Conservation (phyloP, 2,329 filamentous ascomycete species). For the Fusarium zealandicum region DNA sequence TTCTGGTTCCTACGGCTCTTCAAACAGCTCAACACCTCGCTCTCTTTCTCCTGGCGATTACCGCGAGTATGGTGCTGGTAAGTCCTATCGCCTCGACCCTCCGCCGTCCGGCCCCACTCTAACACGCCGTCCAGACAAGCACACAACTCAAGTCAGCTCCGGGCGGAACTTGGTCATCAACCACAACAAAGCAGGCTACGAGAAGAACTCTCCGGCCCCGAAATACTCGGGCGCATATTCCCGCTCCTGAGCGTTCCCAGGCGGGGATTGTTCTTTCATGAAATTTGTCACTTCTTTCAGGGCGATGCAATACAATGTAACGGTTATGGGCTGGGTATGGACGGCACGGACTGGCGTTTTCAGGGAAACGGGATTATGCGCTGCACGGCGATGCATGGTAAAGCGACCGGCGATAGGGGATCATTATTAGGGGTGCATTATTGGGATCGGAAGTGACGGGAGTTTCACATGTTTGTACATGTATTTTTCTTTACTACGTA, state of each 20-base stretch:
- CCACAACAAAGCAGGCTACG: slow-evolving; percentile 43
- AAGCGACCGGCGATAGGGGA: slow-evolving; percentile 17
- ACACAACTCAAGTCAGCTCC: slow-evolving; percentile 36
- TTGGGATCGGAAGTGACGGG: slow-evolving; percentile 12
- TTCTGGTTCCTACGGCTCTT: slow-evolving; percentile 40
- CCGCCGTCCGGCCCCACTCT: slow-evolving; percentile 23
- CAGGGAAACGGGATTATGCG: slow-evolving; percentile 16
- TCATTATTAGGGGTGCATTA: slow-evolving; percentile 5
- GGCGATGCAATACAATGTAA: slow-evolving; percentile 21
- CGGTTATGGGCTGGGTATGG: slow-evolving; percentile 25
- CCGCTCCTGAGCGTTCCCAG: background rate
- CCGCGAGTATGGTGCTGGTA: slow-evolving; percentile 46
- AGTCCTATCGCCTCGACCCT: slow-evolving; percentile 27
- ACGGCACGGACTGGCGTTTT: slow-evolving; percentile 37
- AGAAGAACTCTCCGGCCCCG: slow-evolving; percentile 44
- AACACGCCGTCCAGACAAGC: slow-evolving; percentile 36
- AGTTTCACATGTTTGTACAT: slow-evolving; percentile 12
- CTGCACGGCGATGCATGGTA: slow-evolving; percentile 30
- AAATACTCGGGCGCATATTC: slow-evolving; percentile 38
- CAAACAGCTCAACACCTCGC: slow-evolving; percentile 39
- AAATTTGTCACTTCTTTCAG: slow-evolving; percentile 6
- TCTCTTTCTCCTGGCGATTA: slow-evolving; percentile 41
- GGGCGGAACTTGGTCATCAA: slow-evolving; percentile 44
- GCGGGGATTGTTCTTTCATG: background rate
- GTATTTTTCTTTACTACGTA: slow-evolving; percentile 23